Base-by-base conservation (phyloP, 208 protist species). In the Leishmania mexicana region DNA sequence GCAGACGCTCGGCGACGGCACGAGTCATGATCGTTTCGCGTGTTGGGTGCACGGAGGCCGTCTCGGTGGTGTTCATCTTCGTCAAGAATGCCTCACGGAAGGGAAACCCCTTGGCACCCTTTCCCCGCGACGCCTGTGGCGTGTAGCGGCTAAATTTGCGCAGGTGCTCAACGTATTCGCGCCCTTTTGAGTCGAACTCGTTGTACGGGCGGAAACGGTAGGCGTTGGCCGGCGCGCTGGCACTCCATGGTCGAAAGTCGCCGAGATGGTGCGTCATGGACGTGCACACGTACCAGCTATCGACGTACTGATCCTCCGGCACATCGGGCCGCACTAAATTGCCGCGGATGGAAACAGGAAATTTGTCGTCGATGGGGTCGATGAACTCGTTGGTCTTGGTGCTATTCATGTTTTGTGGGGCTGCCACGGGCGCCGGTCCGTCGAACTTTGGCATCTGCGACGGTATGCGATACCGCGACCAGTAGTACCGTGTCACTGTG, bases 401-500 rank as follows among this genome's bases (percentile, higher is more conserved):
- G 80, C 88, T 96, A 82, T 97, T 97, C 94, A 97, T 97, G 85
- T 94, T 97, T 75, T 97, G 94, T 49, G 94, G 94, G 2, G 94
- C 94, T 4, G 93, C 91, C 24, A 96, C 89, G 5, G 94, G 94
- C 24, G 94, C 90, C 3, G 94, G 94, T 2, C 94, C 94, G 75
- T 97, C 93, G 77, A 97, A 93, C 79, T 92, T 93, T 10, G 94
- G 94, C 92, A 95, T 95, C 77, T 92, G 91, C 28, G 89, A 89
- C 31, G 94, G 93, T 45, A 97, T 93, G 5, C 94, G 91, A 85
- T 97, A 97, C 67, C 94, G 82, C 64, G 94, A 96, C 94, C 94
- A 97, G 87, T 97, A 95, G 81, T 96, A 97, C 24, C 70, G 79
- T 0, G 65, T 53, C 24, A 89, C 60, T 31, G 71, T 76, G 74